Conservation (phyloP, 495 filamentous ascomycete genomes). For the Trichoderma orchidacearum region DNA sequence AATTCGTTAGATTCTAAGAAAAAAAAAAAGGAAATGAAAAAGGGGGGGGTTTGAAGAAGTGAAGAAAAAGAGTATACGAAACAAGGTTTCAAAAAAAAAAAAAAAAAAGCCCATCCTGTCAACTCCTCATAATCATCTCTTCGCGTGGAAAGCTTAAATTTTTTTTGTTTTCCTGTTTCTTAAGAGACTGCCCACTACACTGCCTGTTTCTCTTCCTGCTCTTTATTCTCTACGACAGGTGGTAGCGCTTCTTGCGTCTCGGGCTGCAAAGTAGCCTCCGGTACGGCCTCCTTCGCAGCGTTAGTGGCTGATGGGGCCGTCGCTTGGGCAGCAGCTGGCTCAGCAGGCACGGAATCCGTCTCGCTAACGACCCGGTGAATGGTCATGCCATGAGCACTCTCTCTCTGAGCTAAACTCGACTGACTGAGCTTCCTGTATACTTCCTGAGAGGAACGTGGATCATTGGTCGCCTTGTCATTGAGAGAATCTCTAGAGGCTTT, state of each 20-base stretch:
- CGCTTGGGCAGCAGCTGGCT: not conserved
- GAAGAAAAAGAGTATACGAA: not conserved
- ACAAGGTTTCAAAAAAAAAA: not conserved
- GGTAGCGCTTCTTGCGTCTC: not conserved
- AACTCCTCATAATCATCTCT: not conserved
- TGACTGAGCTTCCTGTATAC: not conserved
- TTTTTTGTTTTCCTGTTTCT: not conserved
- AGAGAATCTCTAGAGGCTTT: not conserved
- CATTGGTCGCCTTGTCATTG: not conserved
- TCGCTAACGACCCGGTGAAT: not conserved
- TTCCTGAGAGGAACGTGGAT: not conserved
- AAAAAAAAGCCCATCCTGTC: not conserved
- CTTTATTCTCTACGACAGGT: not conserved
- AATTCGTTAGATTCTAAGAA: not conserved
- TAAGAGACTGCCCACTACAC: not conserved
- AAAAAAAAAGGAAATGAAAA: not conserved
- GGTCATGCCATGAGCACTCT: not conserved
- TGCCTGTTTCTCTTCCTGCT: not conserved
- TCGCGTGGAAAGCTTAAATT: not conserved
- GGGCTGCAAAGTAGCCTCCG: not conserved
- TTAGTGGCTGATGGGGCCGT: not conserved
- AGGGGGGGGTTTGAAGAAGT: not conserved
- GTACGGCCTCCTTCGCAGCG: not conserved
- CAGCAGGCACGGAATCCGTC: not conserved
- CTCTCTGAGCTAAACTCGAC: not conserved